A percentile compares a stretch with the other conserved stretches of the same genome.
phyloP scores from a whole-genome alignment of 345 rosid species.

The Citrus hindsii region DNA sequence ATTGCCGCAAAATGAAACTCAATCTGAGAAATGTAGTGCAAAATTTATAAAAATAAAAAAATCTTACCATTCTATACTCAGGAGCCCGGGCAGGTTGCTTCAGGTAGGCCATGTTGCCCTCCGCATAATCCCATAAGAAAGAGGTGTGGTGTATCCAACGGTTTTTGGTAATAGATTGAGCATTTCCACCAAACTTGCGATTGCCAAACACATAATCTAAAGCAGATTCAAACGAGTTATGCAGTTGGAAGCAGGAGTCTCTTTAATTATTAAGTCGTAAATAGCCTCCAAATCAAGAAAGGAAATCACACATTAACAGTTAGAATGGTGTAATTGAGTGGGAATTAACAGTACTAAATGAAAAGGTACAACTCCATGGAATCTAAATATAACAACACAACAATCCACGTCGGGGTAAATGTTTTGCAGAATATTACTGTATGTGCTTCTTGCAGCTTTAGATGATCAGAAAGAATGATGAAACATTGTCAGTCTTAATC shows the following conservation, averaged over 20 bases:
- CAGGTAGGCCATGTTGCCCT: conserved; percentile 71
- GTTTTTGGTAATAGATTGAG: conserved; percentile 69
- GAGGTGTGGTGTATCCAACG: conserved; percentile 93
- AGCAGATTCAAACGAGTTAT: not conserved
- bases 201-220: conserved; percentile 82
- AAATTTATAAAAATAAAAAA: not conserved
- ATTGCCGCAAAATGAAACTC: not conserved
- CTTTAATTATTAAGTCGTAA: not conserved
- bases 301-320: not conserved
- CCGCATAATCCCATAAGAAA: conserved; percentile 72
- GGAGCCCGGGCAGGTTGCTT: conserved; percentile 66
- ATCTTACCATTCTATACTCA: conserved; percentile 54
- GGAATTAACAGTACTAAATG: not conserved
- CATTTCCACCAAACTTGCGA: conserved; percentile 85
- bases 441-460: not conserved
- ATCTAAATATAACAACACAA: not conserved
- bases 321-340: not conserved
- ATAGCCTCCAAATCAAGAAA: not conserved
- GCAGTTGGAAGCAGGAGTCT: not conserved
- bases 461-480: not conserved
- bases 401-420: not conserved
- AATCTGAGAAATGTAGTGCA: not conserved
- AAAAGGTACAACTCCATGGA: not conserved
- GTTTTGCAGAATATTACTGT: not conserved
- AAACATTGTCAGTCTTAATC: not conserved